Base-by-base conservation (phyloP, 768 basidiomycete genomes). In the Hypsizygus marmoreus region DNA sequence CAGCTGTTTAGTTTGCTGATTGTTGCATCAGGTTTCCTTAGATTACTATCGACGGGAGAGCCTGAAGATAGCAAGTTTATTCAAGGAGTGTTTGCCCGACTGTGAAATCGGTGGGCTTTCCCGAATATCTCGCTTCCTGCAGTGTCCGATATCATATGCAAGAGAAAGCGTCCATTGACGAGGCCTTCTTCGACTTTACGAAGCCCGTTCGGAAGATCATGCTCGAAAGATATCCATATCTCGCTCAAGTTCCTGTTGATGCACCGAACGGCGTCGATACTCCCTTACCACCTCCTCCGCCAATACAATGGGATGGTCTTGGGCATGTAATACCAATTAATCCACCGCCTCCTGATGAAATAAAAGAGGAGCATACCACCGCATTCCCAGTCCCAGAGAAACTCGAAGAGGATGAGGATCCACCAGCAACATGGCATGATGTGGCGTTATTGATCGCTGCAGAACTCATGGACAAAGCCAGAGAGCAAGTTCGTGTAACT, bases 101-200 rank as follows among this genome's bases (percentile, higher is more conserved):
- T 90, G 85, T 16, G 91, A 95, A 71, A 76, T 95, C 43, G 93
- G 93, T 92, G 40, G 41, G 64, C 47, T 4, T 5, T 12, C 26
- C 4, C 4, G 29, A 10, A 31, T 9, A 9, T 16, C 2, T 28
- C 4, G 11, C 3, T 9, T 6, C 45, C 42, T 28, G 43, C 28
- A 20, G n/a, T n/a, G n/a, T n/a, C n/a, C n/a, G n/a, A n/a, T 31
- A 35, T 13, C 9, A 23, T 30, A 25, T 9, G 37, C 9, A 62
- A 94, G 95, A 99, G 68, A 97, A 95, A 63, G 97, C 97, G 17
- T 95, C 92, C 0, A 97, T 98, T 26, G 97, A 98, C 58, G 97
- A 99, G 60, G 93, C 91, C 0, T 99, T 95, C 65, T 82, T 98
- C 45, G 95, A 98, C 64, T 79, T 98, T 45, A 90, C 93, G 3